Evolutionary conservation across 495 filamentous ascomycete species (phyloP).

Genomic region (Penicillium flavigenum): DNA sequence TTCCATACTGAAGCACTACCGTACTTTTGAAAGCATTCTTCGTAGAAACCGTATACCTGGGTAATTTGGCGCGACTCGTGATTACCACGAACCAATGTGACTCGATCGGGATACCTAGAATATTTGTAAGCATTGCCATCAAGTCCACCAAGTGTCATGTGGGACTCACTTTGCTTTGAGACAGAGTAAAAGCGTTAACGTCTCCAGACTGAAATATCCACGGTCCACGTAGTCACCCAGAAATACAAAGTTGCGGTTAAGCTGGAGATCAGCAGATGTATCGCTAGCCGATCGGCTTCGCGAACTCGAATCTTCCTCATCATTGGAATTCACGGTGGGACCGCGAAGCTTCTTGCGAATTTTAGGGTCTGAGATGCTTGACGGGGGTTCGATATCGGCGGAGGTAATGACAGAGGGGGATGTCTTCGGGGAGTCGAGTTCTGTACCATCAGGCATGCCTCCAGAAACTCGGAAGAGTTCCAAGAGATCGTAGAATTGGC

Average conservation of each 20-base stretch:
- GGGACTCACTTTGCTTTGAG: constrained; percentile 85
- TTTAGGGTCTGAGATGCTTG: constrained; percentile 79
- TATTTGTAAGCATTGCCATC: constrained; percentile 11
- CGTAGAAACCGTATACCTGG: constrained; percentile 98
- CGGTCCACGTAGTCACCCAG: constrained; percentile 96
- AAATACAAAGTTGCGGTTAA: constrained; percentile 86
- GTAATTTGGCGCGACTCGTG: constrained; percentile 98
- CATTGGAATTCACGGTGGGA: constrained; percentile 41
- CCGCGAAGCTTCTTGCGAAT: constrained; percentile 74
- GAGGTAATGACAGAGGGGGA: constrained; percentile 70
- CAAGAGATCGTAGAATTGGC: constrained; percentile 97
- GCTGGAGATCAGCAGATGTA: constrained; percentile 41
- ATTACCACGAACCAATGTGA: constrained; percentile 94
- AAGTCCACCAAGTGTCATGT: neutral
- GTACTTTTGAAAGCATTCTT: constrained; percentile 97
- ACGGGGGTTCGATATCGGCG: constrained; percentile 84
- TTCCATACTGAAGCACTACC: constrained; percentile 99
- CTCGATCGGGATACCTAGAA: constrained; percentile 82
- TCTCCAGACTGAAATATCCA: constrained; percentile 97
- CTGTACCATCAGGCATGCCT: constrained; percentile 82
- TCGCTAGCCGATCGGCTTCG: constrained; percentile 41
- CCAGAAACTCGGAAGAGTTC: constrained; percentile 96
- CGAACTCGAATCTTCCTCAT: constrained; percentile 42
- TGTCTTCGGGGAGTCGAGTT: constrained; percentile 61
- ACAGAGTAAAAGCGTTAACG: constrained; percentile 92